Evolutionary conservation across 2,329 filamentous ascomycete genomes (phyloP).

Genomic region (Colletotrichum aenigma): DNA sequence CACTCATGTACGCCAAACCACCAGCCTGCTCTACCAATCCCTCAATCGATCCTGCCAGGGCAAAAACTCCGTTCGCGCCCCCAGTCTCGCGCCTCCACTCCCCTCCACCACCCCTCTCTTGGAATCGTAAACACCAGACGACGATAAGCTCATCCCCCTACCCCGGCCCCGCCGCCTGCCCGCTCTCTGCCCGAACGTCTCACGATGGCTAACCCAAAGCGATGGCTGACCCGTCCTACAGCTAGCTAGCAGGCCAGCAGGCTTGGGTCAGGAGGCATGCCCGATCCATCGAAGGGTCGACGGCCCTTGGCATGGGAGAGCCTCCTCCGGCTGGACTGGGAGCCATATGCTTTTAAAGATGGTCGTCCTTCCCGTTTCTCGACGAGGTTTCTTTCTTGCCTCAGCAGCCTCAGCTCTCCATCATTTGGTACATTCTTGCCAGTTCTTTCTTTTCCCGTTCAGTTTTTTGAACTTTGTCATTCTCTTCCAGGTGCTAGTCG

Average conservation of each 20-base stretch:
- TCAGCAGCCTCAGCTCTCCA: conserved; percentile 15
- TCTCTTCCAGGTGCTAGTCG: conserved; percentile 21
- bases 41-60: background rate
- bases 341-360: conserved; percentile 8
- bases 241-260: background rate
- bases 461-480: conserved; percentile 13
- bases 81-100: background rate
- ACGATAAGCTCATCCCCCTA: conserved; percentile 18
- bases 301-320: background rate
- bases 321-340: background rate
- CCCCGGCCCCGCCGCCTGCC: conserved; percentile 4
- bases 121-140: conserved; percentile 19
- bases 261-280: background rate
- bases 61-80: conserved; percentile 8
- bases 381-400: background rate
- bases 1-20: background rate
- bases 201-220: conserved; percentile 6
- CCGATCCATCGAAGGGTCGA: background rate
- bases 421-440: conserved; percentile 9
- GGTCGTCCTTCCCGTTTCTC: conserved; percentile 1
- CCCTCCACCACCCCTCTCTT: conserved; percentile 8
- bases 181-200: conserved; percentile 13
- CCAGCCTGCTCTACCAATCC: background rate
- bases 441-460: conserved; percentile 2
- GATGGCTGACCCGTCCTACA: conserved; percentile 4